Conservation (phyloP, 73 alveolate genomes). For the Paramecium primaurelia region DNA sequence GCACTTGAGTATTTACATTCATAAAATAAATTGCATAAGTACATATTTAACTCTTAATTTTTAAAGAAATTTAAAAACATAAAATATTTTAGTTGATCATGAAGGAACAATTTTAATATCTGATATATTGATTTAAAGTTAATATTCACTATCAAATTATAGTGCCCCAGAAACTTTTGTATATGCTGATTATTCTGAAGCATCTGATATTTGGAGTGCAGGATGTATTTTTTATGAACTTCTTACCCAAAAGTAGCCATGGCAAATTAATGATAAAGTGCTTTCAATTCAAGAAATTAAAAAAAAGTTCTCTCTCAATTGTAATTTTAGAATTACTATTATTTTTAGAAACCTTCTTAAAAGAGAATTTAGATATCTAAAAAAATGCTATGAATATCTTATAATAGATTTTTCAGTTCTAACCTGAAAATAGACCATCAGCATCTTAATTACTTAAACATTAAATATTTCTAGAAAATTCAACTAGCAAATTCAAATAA, state of each 20-base stretch:
- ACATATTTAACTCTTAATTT: neutral
- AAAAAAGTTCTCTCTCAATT: neutral
- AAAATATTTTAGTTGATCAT: neutral
- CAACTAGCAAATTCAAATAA: neutral
- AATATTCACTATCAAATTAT: constrained; percentile 52
- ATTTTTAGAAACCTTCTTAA: neutral
- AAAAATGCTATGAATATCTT: neutral
- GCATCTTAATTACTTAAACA: neutral
- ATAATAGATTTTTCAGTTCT: too few relatives aligned
- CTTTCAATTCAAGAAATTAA: neutral
- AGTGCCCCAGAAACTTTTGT: constrained; percentile 85
- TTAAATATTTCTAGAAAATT: neutral
- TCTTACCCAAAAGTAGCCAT: constrained; percentile 55
- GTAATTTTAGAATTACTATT: neutral
- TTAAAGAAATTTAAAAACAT: neutral
- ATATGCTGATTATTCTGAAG: constrained; percentile 55
- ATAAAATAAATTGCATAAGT: neutral
- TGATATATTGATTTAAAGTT: neutral
- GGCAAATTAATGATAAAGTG: neutral
- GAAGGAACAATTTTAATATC: neutral
- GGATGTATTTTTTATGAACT: constrained; percentile 90
- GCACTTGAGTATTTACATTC: neutral
- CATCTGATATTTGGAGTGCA: constrained; percentile 87
- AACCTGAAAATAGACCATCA: neutral
- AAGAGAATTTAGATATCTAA: neutral